A percentile compares a stretch with the other conserved stretches of the same genome.
phyloP scores from a whole-genome alignment of 306 rosid species.

The Lathyrus tuberosus region DNA sequence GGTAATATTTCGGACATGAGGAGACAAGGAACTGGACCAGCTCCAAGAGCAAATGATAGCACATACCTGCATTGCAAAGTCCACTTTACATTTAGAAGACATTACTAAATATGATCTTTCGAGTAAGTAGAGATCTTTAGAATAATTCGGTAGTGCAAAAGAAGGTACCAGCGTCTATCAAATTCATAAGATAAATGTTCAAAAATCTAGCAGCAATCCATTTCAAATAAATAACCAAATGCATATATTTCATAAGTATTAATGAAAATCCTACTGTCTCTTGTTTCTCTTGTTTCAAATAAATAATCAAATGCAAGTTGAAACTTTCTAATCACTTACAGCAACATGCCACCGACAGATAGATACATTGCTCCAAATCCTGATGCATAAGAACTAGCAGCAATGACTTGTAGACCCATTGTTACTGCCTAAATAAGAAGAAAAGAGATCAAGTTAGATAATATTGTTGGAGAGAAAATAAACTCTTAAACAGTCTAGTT shows the following conservation, averaged over 20 bases:
- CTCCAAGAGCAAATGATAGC: constrained; percentile 67
- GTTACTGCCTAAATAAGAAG: constrained; percentile 62
- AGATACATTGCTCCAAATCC: constrained; percentile 61
- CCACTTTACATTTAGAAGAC: constrained; percentile 35
- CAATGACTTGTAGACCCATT: constrained; percentile 70
- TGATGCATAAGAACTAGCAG: constrained; percentile 61
- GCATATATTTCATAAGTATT: too few species aligned
- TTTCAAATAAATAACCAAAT: too few species aligned
- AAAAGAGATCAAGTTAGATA: constrained; percentile 33
- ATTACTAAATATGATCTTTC: constrained; percentile 20
- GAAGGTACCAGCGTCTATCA: constrained; percentile 11
- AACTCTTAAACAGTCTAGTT: constrained; percentile 23
- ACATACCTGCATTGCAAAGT: constrained; percentile 72
- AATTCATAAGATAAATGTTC: constrained; percentile 13
- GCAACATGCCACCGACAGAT: constrained; percentile 79
- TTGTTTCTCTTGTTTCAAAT: not conserved
- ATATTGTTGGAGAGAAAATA: constrained; percentile 26
- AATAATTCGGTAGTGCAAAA: constrained; percentile 28
- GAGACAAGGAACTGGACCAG: constrained; percentile 87
- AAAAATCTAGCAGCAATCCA: not conserved
- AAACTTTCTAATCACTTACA: constrained; percentile 60
- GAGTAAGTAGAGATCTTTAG: constrained; percentile 13
- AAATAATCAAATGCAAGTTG: constrained; percentile 13
- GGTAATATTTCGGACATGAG: constrained; percentile 80
- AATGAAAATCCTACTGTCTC: not conserved